phyloP scores from a whole-genome alignment of 2,329 filamentous ascomycete genomes.

The Gnomoniopsis smithogilvyi region DNA sequence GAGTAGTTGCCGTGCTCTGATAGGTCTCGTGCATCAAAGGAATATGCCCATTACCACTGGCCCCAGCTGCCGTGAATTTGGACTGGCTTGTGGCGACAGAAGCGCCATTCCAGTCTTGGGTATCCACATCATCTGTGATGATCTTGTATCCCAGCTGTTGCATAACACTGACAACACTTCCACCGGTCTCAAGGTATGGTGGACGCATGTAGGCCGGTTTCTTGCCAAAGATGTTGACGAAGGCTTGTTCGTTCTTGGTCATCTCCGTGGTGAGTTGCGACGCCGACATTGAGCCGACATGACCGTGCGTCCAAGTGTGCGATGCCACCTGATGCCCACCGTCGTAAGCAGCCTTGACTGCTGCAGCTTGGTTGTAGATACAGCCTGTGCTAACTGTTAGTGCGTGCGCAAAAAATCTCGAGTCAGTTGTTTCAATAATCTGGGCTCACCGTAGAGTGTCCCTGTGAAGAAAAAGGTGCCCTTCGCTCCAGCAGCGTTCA shows the following conservation, averaged over 20 bases:
- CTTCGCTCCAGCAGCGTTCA: slow-evolving; percentile 45
- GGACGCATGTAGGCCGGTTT: slow-evolving; percentile 49
- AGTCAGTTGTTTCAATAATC: too few relatives aligned
- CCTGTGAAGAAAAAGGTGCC: slow-evolving; percentile 54
- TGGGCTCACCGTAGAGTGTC: slow-evolving; percentile 39
- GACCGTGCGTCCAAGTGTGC: slow-evolving; percentile 50
- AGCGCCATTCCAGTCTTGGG: slow-evolving; percentile 58
- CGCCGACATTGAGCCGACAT: slow-evolving; percentile 38
- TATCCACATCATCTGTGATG: slow-evolving; percentile 59
- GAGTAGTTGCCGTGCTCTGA: slow-evolving; percentile 41
- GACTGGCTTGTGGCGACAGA: slow-evolving; percentile 48
- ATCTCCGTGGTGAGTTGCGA: slow-evolving; percentile 44
- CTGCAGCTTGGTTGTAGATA: slow-evolving; percentile 46
- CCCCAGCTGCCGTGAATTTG: slow-evolving; percentile 43
- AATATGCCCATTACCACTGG: slow-evolving; percentile 47
- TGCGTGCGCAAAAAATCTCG: too few relatives aligned
- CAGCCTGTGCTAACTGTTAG: slow-evolving; percentile 28
- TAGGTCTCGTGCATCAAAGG: slow-evolving; percentile 57
- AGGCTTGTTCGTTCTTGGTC: slow-evolving; percentile 46
- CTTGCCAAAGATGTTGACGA: slow-evolving; percentile 46
- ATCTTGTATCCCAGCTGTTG: slow-evolving; percentile 53
- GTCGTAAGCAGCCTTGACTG: slow-evolving; percentile 51
- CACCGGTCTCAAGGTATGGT: slow-evolving; percentile 46
- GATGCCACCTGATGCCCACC: slow-evolving; percentile 52
- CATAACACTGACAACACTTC: slow-evolving; percentile 39